A percentile compares a stretch with the other conserved stretches of the same genome.
Conservation (phyloP, 495 filamentous ascomycete genomes). For the Penicillium soppii region DNA sequence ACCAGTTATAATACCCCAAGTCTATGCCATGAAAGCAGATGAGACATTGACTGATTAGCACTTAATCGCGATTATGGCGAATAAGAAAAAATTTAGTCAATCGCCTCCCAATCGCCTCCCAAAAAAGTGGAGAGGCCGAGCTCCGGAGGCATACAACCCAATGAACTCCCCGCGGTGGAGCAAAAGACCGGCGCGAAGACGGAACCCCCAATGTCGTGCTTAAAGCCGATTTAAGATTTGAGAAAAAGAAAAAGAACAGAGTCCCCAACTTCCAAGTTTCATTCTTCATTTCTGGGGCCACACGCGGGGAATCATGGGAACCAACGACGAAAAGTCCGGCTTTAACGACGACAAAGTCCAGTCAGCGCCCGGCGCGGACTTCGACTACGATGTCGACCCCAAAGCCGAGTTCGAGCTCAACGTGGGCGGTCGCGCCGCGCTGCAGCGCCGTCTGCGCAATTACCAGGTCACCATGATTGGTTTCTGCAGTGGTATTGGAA, state of each 20-base stretch:
- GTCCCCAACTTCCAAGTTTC: not conserved
- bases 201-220: constrained; percentile 24
- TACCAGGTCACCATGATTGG: constrained; percentile 44
- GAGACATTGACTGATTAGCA: not conserved
- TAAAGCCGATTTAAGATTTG: constrained; percentile 8
- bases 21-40: not conserved
- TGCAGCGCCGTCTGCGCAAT: constrained; percentile 37
- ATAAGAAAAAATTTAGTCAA: constrained; percentile 6
- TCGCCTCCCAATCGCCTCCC: constrained; percentile 1
- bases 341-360: constrained; percentile 15
- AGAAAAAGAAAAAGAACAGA: constrained; percentile 5
- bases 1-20: too few relatives aligned
- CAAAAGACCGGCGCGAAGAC: constrained; percentile 3
- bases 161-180: constrained; percentile 16
- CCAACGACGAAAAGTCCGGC: constrained; percentile 16
- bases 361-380: constrained; percentile 10
- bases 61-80: not conserved
- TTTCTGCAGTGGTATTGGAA: constrained; percentile 56
- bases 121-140: constrained; percentile 13
- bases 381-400: constrained; percentile 16
- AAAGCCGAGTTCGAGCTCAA: constrained; percentile 37
- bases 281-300: not conserved
- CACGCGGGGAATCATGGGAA: not conserved
- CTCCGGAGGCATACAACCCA: constrained; percentile 9
- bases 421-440: constrained; percentile 34